These are phyloP conservation scores for Syncephalastrum monosporum DNA, from an alignment of 371 early-diverging fungal species.

Conservation along the genomic window DNA sequence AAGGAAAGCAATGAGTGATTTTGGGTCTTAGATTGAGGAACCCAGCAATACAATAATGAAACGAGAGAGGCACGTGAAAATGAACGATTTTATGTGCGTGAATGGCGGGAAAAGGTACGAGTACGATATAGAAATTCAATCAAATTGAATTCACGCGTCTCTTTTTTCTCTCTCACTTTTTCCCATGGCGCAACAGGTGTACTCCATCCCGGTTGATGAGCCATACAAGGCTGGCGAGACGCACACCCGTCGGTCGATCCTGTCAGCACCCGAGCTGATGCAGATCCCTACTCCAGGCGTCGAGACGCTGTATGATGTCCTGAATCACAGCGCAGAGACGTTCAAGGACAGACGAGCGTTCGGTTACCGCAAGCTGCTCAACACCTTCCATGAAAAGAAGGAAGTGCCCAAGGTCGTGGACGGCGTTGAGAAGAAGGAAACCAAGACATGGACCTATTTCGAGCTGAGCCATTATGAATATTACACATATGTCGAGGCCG, in stretches of 20 bases:
- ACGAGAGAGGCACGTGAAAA: no score
- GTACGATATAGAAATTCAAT: no score
- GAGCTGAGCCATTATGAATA: slow-evolving; percentile 71
- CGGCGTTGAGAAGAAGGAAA: slow-evolving; percentile 63
- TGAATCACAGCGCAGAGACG: slow-evolving; percentile 49
- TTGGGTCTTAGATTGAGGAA: no score
- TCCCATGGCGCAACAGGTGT: no score
- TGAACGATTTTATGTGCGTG: no score
- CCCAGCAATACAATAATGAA: no score
- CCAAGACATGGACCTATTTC: slow-evolving; percentile 81
- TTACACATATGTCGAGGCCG: slow-evolving; percentile 65
- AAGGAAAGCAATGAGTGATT: no score
- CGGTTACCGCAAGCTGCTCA: slow-evolving; percentile 66
- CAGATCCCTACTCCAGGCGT: slow-evolving; percentile 53
- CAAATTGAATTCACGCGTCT: no score
- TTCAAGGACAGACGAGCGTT: slow-evolving; percentile 56
- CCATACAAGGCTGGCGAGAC: background rate
- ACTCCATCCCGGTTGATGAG: no score
- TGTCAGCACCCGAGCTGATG: slow-evolving; percentile 54
- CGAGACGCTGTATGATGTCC: slow-evolving; percentile 67
- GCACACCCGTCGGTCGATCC: slow-evolving; percentile 47
- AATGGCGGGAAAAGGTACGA: no score
- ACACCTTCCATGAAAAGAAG: slow-evolving; percentile 73
- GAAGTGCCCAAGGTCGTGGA: slow-evolving; percentile 64
- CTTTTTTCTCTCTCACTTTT: background rate